Evolutionary conservation across 2,329 filamentous ascomycete species (phyloP), one percentile per base, ranked within the genome.

Genomic region (Huntiella omanensis): DNA sequence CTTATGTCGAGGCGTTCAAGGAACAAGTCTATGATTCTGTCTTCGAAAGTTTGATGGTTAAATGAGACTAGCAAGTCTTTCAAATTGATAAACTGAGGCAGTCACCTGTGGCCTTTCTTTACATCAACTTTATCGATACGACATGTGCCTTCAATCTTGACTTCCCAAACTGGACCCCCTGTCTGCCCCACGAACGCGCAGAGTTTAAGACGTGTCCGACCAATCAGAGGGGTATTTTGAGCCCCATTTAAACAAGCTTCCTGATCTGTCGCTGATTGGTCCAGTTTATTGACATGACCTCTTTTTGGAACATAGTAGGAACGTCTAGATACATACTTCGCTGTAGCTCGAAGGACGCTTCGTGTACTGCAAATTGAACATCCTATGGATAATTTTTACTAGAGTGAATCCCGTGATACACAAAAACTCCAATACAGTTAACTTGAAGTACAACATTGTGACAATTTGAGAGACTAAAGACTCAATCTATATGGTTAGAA

Each of bases 151-250:
- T 34, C 8, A 43, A 34, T 33, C 33, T 43, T 43, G 28, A 32
- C 33, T 19, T 34, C 16, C 11, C 19, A 45, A 36, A 37, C 28
- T 32, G 5, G 33, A 41, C 16, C 35, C 33, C 28, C 28, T 16
- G 40, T 28, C 28, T 33, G 34, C 10, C 45, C 36, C 48, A 40
- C 48, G 48, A 47, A 45, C 48, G 48, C 41, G 12, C 3, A 28
- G 15, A 36, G 13, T 45, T 44, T 40, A 50, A 47, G 35, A 47
- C 40, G 48, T 22, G 40, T 50, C 33, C 13, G 16, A n/a, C 44
- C 40, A 50, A 50, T 50, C 6, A 50, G 5, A 38, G 8, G 22
- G 22, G 22, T 7, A 7, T 7, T 28, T 28, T 10, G 22, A 28
- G 22, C 22, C 22, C 22, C 22, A 28, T 28, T 28, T 28, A 28